These are phyloP conservation scores for Globisporangium rhizosaccharum DNA, from an alignment of 352 stramenopile species.

Conservation along the genomic window DNA sequence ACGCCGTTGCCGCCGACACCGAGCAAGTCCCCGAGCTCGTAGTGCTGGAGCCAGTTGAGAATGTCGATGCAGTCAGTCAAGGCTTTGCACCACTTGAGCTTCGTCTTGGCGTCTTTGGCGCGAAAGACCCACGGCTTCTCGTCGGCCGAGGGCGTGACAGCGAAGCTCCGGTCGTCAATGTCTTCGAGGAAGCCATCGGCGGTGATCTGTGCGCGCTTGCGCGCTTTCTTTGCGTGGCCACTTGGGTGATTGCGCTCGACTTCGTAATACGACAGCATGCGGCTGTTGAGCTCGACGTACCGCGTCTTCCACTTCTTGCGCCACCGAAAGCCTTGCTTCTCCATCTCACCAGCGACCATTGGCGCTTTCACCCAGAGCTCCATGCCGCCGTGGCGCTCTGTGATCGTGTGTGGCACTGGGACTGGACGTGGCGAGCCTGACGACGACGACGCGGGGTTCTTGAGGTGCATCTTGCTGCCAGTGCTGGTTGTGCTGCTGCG, in stretches of 20 bases:
- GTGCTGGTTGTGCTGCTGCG: conserved; percentile 1
- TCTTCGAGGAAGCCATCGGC: conserved; percentile 47
- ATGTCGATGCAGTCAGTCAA: conserved; percentile 77
- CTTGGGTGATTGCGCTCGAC: conserved; percentile 15
- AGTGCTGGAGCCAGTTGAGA: conserved; percentile 67
- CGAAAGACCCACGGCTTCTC: conserved; percentile 67
- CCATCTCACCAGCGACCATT: conserved; percentile 55
- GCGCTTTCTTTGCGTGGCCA: conserved; percentile 21
- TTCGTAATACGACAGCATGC: conserved; percentile 64
- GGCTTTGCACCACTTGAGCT: conserved; percentile 57
- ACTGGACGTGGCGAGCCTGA: conserved; percentile 19
- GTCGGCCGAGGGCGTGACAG: conserved; percentile 33
- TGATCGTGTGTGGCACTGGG: conserved; percentile 76
- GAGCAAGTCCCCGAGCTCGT: conserved; percentile 53
- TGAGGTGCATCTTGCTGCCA: conserved; percentile 6
- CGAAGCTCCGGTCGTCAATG: conserved; percentile 50
- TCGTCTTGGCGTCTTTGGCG: conserved; percentile 37
- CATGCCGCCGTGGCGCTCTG: conserved; percentile 54
- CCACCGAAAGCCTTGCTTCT: conserved; percentile 76
- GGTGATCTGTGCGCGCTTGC: conserved; percentile 52
- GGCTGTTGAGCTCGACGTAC: conserved; percentile 71
- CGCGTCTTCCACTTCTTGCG: conserved; percentile 73
- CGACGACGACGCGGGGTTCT: conserved; percentile 1
- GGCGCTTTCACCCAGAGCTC: conserved; percentile 77
- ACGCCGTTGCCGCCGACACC: conserved; percentile 73